phyloP scores from a whole-genome alignment of 2,329 filamentous ascomycete genomes.

The Aspergillus udagawae region DNA sequence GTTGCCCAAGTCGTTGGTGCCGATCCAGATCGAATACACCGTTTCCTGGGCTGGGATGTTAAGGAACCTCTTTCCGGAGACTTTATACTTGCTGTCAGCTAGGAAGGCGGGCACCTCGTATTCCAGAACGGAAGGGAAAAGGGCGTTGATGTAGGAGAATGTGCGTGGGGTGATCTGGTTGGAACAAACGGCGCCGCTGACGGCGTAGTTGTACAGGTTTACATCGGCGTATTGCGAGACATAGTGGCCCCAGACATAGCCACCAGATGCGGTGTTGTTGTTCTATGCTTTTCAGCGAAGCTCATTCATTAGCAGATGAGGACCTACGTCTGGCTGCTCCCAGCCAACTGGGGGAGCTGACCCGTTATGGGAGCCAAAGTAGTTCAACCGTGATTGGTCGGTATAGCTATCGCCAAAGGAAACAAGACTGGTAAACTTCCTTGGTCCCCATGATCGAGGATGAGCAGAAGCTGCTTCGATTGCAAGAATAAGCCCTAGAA shows the following conservation, averaged over 20 bases:
- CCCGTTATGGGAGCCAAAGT: slow-evolving; percentile 58
- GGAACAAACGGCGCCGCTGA: slow-evolving; percentile 68
- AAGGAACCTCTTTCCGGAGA: slow-evolving; percentile 28
- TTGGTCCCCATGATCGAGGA: slow-evolving; percentile 24
- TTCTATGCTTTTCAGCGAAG: slow-evolving; percentile 21
- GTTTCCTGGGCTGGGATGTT: slow-evolving; percentile 54
- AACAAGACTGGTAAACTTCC: slow-evolving; percentile 59
- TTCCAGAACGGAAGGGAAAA: slow-evolving; percentile 60
- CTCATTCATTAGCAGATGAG: background rate
- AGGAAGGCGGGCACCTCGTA: slow-evolving; percentile 53
- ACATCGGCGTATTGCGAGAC: slow-evolving; percentile 56
- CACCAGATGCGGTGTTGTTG: slow-evolving; percentile 59
- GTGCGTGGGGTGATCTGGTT: slow-evolving; percentile 61
- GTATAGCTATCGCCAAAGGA: slow-evolving; percentile 75
- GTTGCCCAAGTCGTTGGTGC: slow-evolving; percentile 72
- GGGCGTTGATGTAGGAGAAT: slow-evolving; percentile 47
- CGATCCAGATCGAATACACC: slow-evolving; percentile 74
- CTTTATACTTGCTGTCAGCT: slow-evolving; percentile 23
- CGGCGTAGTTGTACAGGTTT: slow-evolving; percentile 62
- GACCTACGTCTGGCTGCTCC: slow-evolving; percentile 43
- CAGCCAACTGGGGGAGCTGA: slow-evolving; percentile 61
- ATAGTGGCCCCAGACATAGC: slow-evolving; percentile 65
- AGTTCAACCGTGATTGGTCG: slow-evolving; percentile 64
- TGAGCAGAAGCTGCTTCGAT: background rate
- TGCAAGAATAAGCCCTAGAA: background rate